Evolutionary conservation across 2,329 filamentous ascomycete genomes (phyloP).

Genomic region (Stromatinia cepivora): DNA sequence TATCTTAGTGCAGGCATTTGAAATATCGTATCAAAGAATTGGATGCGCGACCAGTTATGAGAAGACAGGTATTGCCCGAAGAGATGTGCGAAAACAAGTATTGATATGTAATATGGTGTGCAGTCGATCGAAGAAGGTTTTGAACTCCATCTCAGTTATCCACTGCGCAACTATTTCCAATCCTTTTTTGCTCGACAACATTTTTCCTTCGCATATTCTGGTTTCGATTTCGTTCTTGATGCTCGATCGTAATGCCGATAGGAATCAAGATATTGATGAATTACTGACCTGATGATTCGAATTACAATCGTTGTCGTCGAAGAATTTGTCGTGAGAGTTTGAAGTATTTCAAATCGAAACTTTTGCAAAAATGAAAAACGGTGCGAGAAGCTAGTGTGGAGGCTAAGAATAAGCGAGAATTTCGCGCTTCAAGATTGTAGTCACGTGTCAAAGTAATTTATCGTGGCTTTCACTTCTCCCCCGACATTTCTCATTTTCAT

Average conservation of each 20-base stretch:
- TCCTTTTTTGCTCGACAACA: not conserved
- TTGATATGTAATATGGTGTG: constrained; percentile 17
- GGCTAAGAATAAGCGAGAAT: constrained; percentile 21
- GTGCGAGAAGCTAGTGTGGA: constrained; percentile 21
- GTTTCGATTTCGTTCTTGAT: constrained; percentile 4
- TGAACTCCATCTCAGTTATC: constrained; percentile 11
- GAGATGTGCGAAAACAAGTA: constrained; percentile 9
- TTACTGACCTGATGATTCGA: constrained; percentile 51
- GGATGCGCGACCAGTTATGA: constrained; percentile 20
- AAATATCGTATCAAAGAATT: not conserved
- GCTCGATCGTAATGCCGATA: not conserved
- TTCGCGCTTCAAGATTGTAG: not conserved
- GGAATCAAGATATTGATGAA: constrained; percentile 15
- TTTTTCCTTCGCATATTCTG: constrained; percentile 1
- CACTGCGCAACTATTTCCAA: constrained; percentile 15
- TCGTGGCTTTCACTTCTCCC: no score
- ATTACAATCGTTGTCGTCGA: constrained; percentile 46
- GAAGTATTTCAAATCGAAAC: constrained; percentile 5
- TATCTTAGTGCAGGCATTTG: not conserved
- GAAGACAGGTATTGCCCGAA: not conserved
- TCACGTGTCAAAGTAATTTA: not conserved
- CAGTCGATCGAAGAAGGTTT: constrained; percentile 11
- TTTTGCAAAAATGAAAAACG: constrained; percentile 20
- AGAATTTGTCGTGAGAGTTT: constrained; percentile 23
- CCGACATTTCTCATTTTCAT: no score